Evolutionary conservation across 2,329 filamentous ascomycete species (phyloP), one percentile per base, ranked within the genome.

Genomic region (Hymenotorrendiella dingleyae): DNA sequence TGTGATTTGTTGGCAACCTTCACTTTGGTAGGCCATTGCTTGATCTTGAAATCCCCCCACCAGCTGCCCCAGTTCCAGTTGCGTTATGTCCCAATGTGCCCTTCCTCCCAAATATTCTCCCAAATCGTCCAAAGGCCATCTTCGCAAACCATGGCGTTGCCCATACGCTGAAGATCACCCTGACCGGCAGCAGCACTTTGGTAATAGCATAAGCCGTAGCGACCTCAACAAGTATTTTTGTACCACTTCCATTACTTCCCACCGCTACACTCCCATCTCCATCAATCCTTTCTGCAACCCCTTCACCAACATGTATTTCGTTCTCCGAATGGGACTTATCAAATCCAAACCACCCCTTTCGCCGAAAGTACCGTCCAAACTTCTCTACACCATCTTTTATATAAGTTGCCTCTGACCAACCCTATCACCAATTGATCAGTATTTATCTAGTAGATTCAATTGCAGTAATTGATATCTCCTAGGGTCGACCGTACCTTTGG

Each of bases 121-220:
- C 36, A 22, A 73, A 42, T 2, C 73, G 74, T 26, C 68, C 58
- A 10, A 84, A 64, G 28, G 86, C 67, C 17, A 76, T 67, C 32
- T 81, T 75, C 2, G 90, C 90, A 71, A 97, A 94, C 84, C 87
- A 94, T 4, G 93, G 93, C 35, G 93, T 95, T 11, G 77, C 84
- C 87, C 86, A 94, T 4, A 94, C 74, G 66, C 90, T 95, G 6
- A 79, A 65, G 20, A 83, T 68, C 48, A 98, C 76, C 53, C 93
- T 75, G 10, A 86, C 57, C 0, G 93, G 88, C 50, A 98, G 63
- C 45, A 97, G 60, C 12, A 80, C 80, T 67, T 98, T 98, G 1
- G 88, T 94, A 49, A 96, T 76, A 1, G 88, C 85, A 69, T 93
- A 98, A 4, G 93, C 90, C 16, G 93, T 84, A 19, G 87, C 93